phyloP scores from a whole-genome alignment of 345 rosid species.

The Excoecaria cochinchinensis region DNA sequence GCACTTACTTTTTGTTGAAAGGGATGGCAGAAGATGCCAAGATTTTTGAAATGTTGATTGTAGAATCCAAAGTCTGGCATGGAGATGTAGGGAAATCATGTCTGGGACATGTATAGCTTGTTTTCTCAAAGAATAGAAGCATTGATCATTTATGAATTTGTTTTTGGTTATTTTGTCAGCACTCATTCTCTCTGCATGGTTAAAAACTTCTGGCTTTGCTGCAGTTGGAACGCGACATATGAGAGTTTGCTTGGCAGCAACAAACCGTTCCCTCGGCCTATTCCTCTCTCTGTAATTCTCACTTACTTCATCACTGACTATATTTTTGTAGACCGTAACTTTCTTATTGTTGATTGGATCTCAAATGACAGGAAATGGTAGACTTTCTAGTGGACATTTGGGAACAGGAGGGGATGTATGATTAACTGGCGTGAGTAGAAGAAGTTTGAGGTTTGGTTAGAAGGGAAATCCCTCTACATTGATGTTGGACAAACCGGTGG shows the following conservation, averaged over 20 bases:
- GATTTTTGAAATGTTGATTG: neutral
- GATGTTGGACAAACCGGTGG: constrained; percentile 4
- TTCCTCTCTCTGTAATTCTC: constrained; percentile 71
- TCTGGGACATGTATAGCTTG: neutral
- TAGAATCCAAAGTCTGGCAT: neutral
- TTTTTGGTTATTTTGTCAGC: constrained; percentile 40
- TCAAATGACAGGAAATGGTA: constrained; percentile 73
- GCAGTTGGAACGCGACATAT: constrained; percentile 76
- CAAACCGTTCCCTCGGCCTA: constrained; percentile 71
- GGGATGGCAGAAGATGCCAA: neutral
- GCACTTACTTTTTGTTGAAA: neutral
- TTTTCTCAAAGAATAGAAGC: neutral
- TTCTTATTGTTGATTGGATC: neutral
- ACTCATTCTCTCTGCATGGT: constrained; percentile 37
- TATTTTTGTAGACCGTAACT: neutral
- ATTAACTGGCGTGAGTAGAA: constrained; percentile 37
- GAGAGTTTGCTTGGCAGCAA: constrained; percentile 80
- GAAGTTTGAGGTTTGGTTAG: constrained; percentile 26
- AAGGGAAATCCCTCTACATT: constrained; percentile 8
- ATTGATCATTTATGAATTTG: constrained; percentile 16
- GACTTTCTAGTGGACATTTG: constrained; percentile 88
- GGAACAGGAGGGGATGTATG: constrained; percentile 92
- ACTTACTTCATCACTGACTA: neutral
- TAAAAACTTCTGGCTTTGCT: constrained; percentile 39
- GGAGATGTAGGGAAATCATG: constrained; percentile 3